phyloP scores from a whole-genome alignment of 192 early-diverging fungal genomes.

The Umbelopsis sp. region DNA sequence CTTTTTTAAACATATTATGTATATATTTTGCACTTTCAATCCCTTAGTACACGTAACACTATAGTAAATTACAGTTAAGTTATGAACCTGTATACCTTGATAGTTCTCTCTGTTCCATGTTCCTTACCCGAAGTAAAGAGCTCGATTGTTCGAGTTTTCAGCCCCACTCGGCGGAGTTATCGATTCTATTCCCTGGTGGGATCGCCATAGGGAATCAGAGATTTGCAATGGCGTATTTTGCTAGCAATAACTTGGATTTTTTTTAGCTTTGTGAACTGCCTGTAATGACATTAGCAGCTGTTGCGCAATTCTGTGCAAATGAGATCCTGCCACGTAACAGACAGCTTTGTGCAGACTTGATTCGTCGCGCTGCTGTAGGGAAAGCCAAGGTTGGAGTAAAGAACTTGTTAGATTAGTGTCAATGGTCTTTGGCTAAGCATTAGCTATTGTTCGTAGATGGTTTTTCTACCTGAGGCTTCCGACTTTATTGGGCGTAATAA shows the following conservation, averaged over 20 bases:
- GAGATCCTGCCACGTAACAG: slow-evolving; percentile 59
- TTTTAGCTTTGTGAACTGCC: background rate
- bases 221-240: background rate
- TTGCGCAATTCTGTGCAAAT: slow-evolving; percentile 76
- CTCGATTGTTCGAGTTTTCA: background rate
- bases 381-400: slow-evolving; percentile 54
- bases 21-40: background rate
- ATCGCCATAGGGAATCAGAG: too few relatives aligned
- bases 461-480: slow-evolving; percentile 84
- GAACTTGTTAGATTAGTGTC: too few relatives aligned
- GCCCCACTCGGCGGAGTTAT: too few relatives aligned
- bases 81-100: background rate
- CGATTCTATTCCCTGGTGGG: too few relatives aligned
- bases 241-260: background rate
- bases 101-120: background rate
- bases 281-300: slow-evolving; percentile 48
- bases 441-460: slow-evolving; percentile 45
- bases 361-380: slow-evolving; percentile 55
- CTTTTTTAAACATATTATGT: background rate
- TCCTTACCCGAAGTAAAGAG: background rate
- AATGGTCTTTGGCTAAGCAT: background rate
- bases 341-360: slow-evolving; percentile 60
- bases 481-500: slow-evolving; percentile 74
- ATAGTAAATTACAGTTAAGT: background rate
- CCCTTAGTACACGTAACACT: background rate